Conservation (phyloP, 305 asterid genomes). For the Petunia hybrid region DNA sequence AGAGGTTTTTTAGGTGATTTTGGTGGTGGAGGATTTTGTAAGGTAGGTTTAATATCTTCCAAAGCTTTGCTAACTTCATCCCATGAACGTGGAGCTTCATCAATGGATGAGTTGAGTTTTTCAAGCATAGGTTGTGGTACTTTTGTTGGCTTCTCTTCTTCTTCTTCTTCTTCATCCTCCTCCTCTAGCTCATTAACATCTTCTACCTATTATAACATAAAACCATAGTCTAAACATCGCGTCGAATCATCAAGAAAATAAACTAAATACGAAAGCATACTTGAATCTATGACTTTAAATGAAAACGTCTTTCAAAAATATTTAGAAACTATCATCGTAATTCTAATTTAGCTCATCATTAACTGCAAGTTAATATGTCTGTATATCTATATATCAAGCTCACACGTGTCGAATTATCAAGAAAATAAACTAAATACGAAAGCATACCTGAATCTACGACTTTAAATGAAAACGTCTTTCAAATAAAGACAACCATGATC, state of each 20-base stretch:
- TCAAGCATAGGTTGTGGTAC: constrained; percentile 60
- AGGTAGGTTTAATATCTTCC: constrained; percentile 64
- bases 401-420: not conserved
- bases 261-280: not conserved
- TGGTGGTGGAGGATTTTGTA: constrained; percentile 39
- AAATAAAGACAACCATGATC: not conserved
- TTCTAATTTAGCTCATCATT: not conserved
- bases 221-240: not conserved
- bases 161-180: constrained; percentile 19
- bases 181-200: constrained; percentile 28
- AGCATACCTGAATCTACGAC: no score
- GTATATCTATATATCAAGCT: not conserved
- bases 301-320: no score
- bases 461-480: no score
- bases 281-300: no score
- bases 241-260: not conserved
- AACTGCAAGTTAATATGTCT: not conserved
- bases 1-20: constrained; percentile 35
- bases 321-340: not conserved
- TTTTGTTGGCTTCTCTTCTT: constrained; percentile 46
- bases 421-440: not conserved
- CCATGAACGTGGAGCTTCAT: constrained; percentile 76
- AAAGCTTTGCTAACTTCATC: constrained; percentile 80
- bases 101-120: constrained; percentile 64
- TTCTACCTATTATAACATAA: not conserved